Evolutionary conservation across 176 grass and related monocot genomes (phyloP), one percentile per base, ranked within the genome.

Genomic region (Saccharum spontaneum): DNA sequence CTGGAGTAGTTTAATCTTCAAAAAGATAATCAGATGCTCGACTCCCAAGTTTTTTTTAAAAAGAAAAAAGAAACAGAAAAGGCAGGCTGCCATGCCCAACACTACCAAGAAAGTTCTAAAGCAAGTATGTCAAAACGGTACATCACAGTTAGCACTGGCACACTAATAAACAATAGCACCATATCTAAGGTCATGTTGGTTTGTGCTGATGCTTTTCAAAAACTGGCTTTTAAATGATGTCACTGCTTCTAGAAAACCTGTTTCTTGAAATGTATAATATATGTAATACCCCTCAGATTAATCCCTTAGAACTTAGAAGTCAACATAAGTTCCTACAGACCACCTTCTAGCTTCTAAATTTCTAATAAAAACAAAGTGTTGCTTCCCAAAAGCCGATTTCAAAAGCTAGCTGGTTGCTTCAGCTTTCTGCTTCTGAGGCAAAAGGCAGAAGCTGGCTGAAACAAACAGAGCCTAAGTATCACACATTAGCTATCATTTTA

Each of bases 51-150:
- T 54, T 62, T 8, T 7, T 52, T 52, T 18, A 23, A 24, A 16
- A 15, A 39, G 1, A 28, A 26, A 3, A 4, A 26, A 8, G 0
- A 9, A 68, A 7, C 49, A 61, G 16, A 69, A 52, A 40, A 48
- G 22, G 39, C 41, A 83, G 39, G 31, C 31, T 22, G 39, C 64
- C 65, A 77, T 50, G 31, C 40, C 30, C 50, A 61, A 48, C 31
- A 77, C 26, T 62, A 76, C 24, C 17, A 79, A 83, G 87, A 46
- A 79, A 63, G 30, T 16, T 39, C 37, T 7, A 59, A 69, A 49
- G 13, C 75, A 79, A 76, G 64, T 63, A 63, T 59, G 68, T 18
- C 79, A 71, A 73, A 63, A 40, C 46, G 39, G n/a, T 43, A 49
- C 31, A 79, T 7, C 18, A 33, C 77, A 66, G 16, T 66, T 79